Evolutionary conservation across 371 early-diverging fungal species (phyloP).

Genomic region (Quaeritorhiza haematococci): DNA sequence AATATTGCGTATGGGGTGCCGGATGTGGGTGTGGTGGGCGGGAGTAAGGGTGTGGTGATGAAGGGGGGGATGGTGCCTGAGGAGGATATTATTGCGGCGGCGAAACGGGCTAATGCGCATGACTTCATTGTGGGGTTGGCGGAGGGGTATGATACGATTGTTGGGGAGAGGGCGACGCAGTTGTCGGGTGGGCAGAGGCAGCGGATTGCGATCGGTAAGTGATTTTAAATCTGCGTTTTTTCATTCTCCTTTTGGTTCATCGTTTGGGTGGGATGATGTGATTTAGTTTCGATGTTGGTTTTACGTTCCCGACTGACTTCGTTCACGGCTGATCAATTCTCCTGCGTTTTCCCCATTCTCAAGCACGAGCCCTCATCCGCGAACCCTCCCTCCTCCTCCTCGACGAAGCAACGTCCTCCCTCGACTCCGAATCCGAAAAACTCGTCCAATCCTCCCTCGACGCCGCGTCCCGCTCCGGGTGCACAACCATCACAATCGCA

Average conservation of each 20-base stretch:
- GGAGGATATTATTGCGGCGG: slow-evolving; percentile 56
- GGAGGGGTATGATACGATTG: slow-evolving; percentile 63
- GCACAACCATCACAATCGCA: slow-evolving; percentile 49
- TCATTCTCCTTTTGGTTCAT: no score
- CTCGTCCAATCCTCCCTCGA: slow-evolving; percentile 85
- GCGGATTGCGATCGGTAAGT: not conserved
- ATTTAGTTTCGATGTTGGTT: no score
- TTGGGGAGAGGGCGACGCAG: not conserved
- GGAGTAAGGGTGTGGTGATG: no score
- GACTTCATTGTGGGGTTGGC: slow-evolving; percentile 72
- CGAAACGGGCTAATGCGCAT: slow-evolving; percentile 67
- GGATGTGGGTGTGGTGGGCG: slow-evolving; percentile 35
- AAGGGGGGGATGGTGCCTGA: no score
- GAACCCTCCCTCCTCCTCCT: slow-evolving; percentile 61
- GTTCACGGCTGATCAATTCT: no score
- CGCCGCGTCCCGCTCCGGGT: slow-evolving; percentile 56
- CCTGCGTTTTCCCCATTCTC: no score
- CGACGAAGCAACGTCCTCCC: slow-evolving; percentile 60
- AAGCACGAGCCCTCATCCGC: slow-evolving; percentile 78
- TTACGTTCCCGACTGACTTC: no score
- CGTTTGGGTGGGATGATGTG: no score
- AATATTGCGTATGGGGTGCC: slow-evolving; percentile 40
- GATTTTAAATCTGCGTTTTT: no score
- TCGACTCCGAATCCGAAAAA: slow-evolving; percentile 74
- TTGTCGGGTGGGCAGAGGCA: slow-evolving; percentile 2